Evolutionary conservation across 805 yeast genomes (phyloP), one percentile per base, ranked within the genome.

Genomic region (Helenozyma rhizophorensis): DNA sequence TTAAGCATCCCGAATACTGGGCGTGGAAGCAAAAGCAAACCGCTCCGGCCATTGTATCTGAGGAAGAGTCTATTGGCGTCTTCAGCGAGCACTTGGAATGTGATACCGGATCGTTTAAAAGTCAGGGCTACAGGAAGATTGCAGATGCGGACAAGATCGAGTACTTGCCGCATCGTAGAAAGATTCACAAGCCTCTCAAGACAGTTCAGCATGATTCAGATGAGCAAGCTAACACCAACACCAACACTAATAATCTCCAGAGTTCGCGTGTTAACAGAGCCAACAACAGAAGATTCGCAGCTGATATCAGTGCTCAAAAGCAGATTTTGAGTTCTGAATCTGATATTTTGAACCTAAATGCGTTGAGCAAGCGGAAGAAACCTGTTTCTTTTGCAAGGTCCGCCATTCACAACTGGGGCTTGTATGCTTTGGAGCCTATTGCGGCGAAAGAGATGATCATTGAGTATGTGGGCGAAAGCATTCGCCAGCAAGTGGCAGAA

Each of bases 351-450:
- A 81, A 85, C 27, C 72, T 87, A 60, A 90, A 89, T 54, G 94
- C 90, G 42, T 72, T 90, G 47, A 84, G 86, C 44, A 88, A 86
- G 53, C 74, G 97, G 42, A 85, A 83, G 57, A 90, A 90, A 51
- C 95, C 96, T 0, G 97, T 90, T 7, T 82, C 93, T n/a, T 89
- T 89, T 68, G 97, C 97, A 0, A 70, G 97, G 33, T 88, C 97
- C 2, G 95, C 97, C 0, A 93, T 93, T 51, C 98, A 93, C 57
- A 87, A 90, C 52, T 93, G 98, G 98, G 99, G 99, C 0, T 63
- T 93, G 24, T 93, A 88, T 60, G 98, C 99, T 0, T 64, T 85
- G 50, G 97, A 93, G 51, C 95, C 95, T 2, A 93, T 93, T 52
- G 84, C 87, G n/a, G 94, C 93, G 1, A 83, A 80, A 45, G 98